phyloP scores from a whole-genome alignment of 2,329 filamentous ascomycete species.

The Didymella keratinophila region DNA sequence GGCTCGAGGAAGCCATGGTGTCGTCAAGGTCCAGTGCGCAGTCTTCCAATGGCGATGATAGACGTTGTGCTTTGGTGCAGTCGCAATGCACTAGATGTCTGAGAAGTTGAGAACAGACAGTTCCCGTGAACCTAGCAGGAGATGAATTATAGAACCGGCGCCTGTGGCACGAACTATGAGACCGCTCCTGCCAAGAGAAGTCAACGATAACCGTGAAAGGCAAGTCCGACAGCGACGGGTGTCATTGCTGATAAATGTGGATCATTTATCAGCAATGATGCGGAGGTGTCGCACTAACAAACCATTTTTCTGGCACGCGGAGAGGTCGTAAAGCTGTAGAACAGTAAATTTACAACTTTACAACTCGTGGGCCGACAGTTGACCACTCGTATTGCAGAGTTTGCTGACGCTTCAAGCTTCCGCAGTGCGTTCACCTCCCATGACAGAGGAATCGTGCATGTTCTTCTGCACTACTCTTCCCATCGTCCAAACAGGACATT shows the following conservation, averaged over 20 bases:
- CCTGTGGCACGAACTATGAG: background rate
- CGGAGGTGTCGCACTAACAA: constrained; percentile 19
- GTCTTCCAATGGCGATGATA: background rate
- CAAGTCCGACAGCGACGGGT: constrained; percentile 10
- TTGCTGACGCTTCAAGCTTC: background rate
- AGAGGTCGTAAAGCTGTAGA: background rate
- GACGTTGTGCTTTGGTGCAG: background rate
- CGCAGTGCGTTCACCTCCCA: background rate
- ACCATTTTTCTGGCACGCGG: constrained; percentile 10
- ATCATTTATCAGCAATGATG: constrained; percentile 5
- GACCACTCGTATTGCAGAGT: background rate
- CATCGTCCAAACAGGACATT: background rate
- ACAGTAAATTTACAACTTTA: background rate
- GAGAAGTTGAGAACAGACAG: background rate
- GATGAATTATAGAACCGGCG: background rate
- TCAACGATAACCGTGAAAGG: constrained; percentile 21
- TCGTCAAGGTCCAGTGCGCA: background rate
- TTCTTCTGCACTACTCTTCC: background rate
- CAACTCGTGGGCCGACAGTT: background rate
- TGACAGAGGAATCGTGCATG: background rate
- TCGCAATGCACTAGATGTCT: background rate
- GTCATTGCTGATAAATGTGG: constrained; percentile 39
- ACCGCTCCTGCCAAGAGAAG: background rate
- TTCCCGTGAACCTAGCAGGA: background rate
- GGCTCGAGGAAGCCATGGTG: constrained; percentile 47